Base-by-base conservation (phyloP, 768 basidiomycete species). In the Rhodotorula toruloides region DNA sequence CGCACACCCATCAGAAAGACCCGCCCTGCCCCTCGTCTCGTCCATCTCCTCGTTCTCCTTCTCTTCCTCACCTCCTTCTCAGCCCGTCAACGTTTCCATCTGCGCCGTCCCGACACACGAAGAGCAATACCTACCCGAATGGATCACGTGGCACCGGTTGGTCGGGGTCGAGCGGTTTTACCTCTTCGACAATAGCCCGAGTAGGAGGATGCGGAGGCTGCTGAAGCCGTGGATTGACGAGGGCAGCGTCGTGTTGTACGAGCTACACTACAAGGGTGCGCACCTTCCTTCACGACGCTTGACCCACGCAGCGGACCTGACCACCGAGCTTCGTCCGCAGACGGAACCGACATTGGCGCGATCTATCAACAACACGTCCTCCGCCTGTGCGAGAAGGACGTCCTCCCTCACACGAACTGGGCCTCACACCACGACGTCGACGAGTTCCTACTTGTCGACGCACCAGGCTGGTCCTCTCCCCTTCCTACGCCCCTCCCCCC, bases 71-170 rank as follows among this genome's bases (percentile, higher is more conserved):
- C 43, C 49, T 16, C 27, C 36, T 0, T 3, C 27, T 7, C 25
- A 44, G 40, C 52, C 47, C 58, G 54, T 59, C 32, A 61, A 44
- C 25, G 66, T 67, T 16, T 50, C 70, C 16, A 42, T 71, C 32
- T 71, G 70, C 54, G 70, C 70, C 22, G 61, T 71, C 5, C 48
- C 65, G 47, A 66, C 70, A 4, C 57, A 61, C 61, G 70, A 71
- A 55, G 50, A 57, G 39, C 46, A 46, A n/a, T 71, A 50, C 61
- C 52, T 67, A 2, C 70, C 70, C 14, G 70, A 71, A 29, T 71
- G 70, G 70, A 39, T 71, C 39, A 63, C 62, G 13, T 71, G 62
- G 58, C 70, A 71, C 31, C 54, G 65, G 16, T 39, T 67, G 31
- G 46, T 64, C n/a, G 70, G 70, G 12, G 61, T 71, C 22, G 58